Conservation (phyloP, 106 monocot genomes). For the Apostasia shenzhenica region DNA sequence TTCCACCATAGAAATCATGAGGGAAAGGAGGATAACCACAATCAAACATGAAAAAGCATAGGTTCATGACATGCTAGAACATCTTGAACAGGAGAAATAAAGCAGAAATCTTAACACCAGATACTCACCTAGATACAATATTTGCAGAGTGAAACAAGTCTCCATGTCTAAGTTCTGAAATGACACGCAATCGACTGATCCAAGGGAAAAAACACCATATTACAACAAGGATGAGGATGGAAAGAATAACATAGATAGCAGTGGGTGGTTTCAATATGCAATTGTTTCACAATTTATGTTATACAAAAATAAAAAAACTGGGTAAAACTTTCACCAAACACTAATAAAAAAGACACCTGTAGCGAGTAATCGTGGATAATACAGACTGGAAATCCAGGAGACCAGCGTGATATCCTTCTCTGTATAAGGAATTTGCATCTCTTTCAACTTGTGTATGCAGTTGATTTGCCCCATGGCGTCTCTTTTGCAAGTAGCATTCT, state of each 20-base stretch:
- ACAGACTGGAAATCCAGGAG: conserved; percentile 98
- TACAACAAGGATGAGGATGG: neutral
- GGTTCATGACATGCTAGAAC: no score
- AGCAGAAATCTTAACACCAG: neutral
- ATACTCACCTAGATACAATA: conserved; percentile 87
- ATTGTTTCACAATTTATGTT: neutral
- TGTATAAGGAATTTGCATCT: conserved; percentile 42
- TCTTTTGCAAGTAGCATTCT: conserved; percentile 90
- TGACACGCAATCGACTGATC: conserved; percentile 85
- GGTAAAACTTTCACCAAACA: neutral
- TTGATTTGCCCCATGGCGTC: conserved; percentile 48
- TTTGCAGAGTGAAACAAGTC: conserved; percentile 93
- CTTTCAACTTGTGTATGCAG: conserved; percentile 44
- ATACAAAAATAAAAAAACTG: neutral
- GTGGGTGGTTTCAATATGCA: neutral
- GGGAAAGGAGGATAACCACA: no score
- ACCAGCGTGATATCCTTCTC: conserved; percentile 84
- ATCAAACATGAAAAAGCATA: no score
- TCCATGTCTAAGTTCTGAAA: conserved; percentile 92
- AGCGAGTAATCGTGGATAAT: conserved; percentile 86
- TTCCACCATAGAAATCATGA: no score
- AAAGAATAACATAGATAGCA: neutral
- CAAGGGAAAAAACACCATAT: neutral
- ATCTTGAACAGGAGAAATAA: no score
- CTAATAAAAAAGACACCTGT: conserved; percentile 44